Conservation (phyloP, 2,329 filamentous ascomycete genomes). For the Stemphylium vesicarium region DNA sequence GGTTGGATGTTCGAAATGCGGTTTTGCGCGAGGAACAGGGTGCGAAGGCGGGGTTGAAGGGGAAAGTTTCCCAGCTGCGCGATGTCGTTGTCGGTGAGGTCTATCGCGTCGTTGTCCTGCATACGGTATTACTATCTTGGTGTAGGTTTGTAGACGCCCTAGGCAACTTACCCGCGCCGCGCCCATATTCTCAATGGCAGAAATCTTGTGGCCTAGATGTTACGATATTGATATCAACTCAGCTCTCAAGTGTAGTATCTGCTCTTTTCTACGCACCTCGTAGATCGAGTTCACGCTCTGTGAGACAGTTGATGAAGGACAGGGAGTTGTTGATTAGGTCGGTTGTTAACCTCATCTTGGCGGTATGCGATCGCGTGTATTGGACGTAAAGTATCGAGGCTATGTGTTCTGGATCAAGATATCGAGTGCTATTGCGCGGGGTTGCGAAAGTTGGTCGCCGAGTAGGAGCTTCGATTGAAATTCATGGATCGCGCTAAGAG, state of each 20-base stretch:
- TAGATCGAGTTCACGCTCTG: conserved; percentile 98
- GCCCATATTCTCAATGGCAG: conserved; percentile 96
- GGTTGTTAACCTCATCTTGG: conserved; percentile 87
- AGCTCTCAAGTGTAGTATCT: conserved; percentile 94
- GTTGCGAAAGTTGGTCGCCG: conserved; percentile 6
- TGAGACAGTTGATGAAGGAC: conserved; percentile 97
- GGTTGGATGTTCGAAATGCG: conserved; percentile 82
- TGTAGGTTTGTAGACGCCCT: background rate
- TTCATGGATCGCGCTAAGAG: conserved; percentile 13
- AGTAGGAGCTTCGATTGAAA: conserved; percentile 13
- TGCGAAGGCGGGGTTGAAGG: conserved; percentile 83
- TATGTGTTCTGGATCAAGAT: background rate
- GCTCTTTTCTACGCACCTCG: conserved; percentile 98
- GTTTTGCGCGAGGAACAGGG: conserved; percentile 88
- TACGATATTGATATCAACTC: conserved; percentile 77
- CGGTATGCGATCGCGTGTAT: conserved; percentile 8
- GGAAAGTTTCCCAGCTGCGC: conserved; percentile 90
- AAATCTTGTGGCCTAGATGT: conserved; percentile 92
- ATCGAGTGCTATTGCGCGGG: background rate
- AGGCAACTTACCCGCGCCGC: conserved; percentile 78
- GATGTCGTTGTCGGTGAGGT: conserved; percentile 98
- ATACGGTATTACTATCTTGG: background rate
- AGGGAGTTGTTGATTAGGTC: conserved; percentile 94
- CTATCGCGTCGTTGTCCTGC: conserved; percentile 93
- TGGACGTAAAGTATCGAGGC: background rate